Conservation (phyloP, 768 basidiomycete genomes). For the Boletus coccyginus region DNA sequence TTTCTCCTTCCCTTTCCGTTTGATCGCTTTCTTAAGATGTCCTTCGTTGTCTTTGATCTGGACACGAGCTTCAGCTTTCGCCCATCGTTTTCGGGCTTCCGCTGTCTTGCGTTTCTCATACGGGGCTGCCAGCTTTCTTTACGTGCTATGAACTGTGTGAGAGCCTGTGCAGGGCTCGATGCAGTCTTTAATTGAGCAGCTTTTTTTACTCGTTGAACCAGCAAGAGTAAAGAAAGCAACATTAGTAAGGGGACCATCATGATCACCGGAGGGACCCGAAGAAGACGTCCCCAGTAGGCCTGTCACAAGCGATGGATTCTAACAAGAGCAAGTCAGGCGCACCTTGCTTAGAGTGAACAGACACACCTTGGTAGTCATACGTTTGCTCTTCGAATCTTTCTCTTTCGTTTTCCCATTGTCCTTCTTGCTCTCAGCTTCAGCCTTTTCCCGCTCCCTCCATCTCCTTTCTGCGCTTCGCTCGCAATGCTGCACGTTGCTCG, state of each 20-base stretch:
- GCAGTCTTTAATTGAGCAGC: constrained; percentile 59
- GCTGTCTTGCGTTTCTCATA: constrained; percentile 80
- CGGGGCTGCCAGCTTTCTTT: constrained; percentile 73
- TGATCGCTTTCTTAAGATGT: constrained; percentile 88
- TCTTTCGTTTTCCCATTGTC: constrained; percentile 49
- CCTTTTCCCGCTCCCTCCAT: constrained; percentile 74
- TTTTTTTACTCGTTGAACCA: constrained; percentile 50
- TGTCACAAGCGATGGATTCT: constrained; percentile 74
- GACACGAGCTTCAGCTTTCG: constrained; percentile 81
- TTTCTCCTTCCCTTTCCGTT: constrained; percentile 91
- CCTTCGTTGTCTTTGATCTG: constrained; percentile 88
- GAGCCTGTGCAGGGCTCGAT: constrained; percentile 82
- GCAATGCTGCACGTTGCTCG: constrained; percentile 71
- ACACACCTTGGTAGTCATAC: constrained; percentile 48
- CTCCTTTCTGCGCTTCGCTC: constrained; percentile 82
- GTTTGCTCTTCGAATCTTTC: constrained; percentile 41
- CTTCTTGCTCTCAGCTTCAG: constrained; percentile 56
- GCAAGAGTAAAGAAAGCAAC: constrained; percentile 68
- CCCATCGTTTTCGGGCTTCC: constrained; percentile 85
- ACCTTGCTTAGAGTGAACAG: background rate
- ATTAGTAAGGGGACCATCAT: constrained; percentile 48
- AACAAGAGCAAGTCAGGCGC: background rate
- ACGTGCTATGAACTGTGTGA: constrained; percentile 72
- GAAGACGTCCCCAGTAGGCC: constrained; percentile 36
- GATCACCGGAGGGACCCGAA: constrained; percentile 24